Evolutionary conservation across 2,329 filamentous ascomycete genomes (phyloP), one percentile per base, ranked within the genome.

Genomic region (Orbilia blumenaviensis): DNA sequence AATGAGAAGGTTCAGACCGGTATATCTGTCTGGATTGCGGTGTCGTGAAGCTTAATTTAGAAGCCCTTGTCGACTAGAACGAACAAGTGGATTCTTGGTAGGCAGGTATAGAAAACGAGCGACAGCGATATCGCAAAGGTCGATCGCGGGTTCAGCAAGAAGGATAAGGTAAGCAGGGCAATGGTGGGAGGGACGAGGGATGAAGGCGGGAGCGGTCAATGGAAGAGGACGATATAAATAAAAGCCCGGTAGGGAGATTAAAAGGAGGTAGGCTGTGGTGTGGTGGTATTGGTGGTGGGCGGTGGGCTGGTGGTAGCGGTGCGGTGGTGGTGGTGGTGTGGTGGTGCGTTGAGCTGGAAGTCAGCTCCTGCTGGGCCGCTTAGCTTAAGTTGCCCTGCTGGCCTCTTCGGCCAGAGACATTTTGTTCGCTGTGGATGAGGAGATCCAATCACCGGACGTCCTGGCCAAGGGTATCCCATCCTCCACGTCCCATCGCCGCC

Each of bases 381-480:
- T 5, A 16, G 2, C 38, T 41, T 52, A 10, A 66, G 36, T 66
- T 74, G 69, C 69, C 71, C 54, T 67, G 71, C 71, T 75, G 71
- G 62, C 71, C 71, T 75, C 41, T 75, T 68, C 48, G 36, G 32
- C n/a, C 44, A 66, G 29, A 56, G 63, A 56, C 42, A 48, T 48
- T 48, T 46, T 50, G 27, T 41, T n/a, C 23, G 58, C 58, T 54
- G 32, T 32, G 46, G 21, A 68, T 68, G 60, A 60, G 38, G 25
- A 41, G 54, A 69, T 69, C 66, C 66, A 69, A 69, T 52, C 41
- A 62, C 41, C 52, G 21, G 42, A 61, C 27, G 34, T 25, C 52
- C 52, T 38, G 52, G 52, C 52, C 52, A 38, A 38, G 52, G 52
- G 52, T 38, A 36, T 38, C 52, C 52, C 18, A 56, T 56, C 52